Percentiles rank a stretch among this genome's conserved stretches.
These are phyloP conservation scores for Auricularia sp. DNA, from an alignment of 768 basidiomycete species.

Conservation along the genomic window DNA sequence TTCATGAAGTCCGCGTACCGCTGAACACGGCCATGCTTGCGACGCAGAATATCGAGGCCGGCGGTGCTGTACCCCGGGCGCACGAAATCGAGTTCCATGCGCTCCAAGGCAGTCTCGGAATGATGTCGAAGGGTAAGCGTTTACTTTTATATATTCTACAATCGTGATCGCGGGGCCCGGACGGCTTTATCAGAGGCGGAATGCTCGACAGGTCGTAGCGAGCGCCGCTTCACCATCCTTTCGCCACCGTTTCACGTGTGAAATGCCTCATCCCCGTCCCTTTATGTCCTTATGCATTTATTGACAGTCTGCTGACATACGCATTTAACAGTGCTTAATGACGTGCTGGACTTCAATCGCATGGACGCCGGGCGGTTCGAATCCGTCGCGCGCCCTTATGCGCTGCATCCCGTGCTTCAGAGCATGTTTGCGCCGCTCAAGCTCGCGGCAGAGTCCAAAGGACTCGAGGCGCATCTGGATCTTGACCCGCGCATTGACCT, in stretches of 20 bases:
- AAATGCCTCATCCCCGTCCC: too few relatives aligned
- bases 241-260: too few relatives aligned
- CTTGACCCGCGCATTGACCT: constrained; percentile 21
- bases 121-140: constrained; percentile 73
- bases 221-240: too few relatives aligned
- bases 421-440: constrained; percentile 9
- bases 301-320: too few relatives aligned
- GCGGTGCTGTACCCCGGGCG: constrained; percentile 57
- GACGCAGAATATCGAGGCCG: constrained; percentile 86
- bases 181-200: constrained; percentile 8
- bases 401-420: constrained; percentile 6
- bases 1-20: constrained; percentile 64
- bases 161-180: too few relatives aligned
- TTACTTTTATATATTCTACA: not conserved
- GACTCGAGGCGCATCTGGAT: constrained; percentile 20
- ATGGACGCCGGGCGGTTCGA: constrained; percentile 85
- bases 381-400: constrained; percentile 21
- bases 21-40: constrained; percentile 76
- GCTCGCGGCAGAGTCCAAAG: constrained; percentile 8
- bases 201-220: not conserved
- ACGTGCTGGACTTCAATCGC: constrained; percentile 76
- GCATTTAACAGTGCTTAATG: constrained; percentile 49
- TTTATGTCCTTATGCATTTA: too few relatives aligned
- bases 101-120: constrained; percentile 66
- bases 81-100: constrained; percentile 86